Evolutionary conservation across 441 rosid genomes (phyloP), one percentile per base, ranked within the genome.

Genomic region (Bocquillonia castaneifolia): DNA sequence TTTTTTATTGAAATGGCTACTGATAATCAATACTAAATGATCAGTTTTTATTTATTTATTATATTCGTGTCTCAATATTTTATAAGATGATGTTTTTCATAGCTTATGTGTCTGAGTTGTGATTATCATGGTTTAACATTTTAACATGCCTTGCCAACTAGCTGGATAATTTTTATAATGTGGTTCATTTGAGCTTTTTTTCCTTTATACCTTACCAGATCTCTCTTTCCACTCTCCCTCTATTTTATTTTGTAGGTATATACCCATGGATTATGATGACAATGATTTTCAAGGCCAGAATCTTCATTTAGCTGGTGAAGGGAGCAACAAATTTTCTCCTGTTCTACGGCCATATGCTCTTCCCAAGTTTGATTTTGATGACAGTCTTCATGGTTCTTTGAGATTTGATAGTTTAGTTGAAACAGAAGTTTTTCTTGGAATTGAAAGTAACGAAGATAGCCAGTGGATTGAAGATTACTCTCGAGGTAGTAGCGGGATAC

Each of bases 221-320:
- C 48, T 72, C 64, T 28, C 45, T 71, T 23, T 55, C 10, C 58
- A n/a, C 53, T 12, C n/a, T 40, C 52, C 59, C 54, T 40, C 47
- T 40, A 59, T 50, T 63, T 63, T 55, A 36, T 72, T 5, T 78
- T 74, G 63, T 78, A 96, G 99, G 92, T 65, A 82, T 75, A 81
- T 71, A 85, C 92, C 85, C 96, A 96, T 96, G 99, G 99, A 93
- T 85, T 91, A 86, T 89, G 96, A 96, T 82, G 99, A 93, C 82
- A 92, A 78, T 83, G 98, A 95, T 81, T 89, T 86, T 88, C 97
- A 89, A 79, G 82, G 90, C 87, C 95, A 86, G 82, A 95, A 89
- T 84, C 92, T 86, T 79, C 91, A 86, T 69, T 68, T 96, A 92
- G 87, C 89, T 72, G 90, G 96, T 83, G 99, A 95, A 82, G 92